phyloP scores from a whole-genome alignment of 2,329 filamentous ascomycete species.

The Colletotrichum magnum region DNA sequence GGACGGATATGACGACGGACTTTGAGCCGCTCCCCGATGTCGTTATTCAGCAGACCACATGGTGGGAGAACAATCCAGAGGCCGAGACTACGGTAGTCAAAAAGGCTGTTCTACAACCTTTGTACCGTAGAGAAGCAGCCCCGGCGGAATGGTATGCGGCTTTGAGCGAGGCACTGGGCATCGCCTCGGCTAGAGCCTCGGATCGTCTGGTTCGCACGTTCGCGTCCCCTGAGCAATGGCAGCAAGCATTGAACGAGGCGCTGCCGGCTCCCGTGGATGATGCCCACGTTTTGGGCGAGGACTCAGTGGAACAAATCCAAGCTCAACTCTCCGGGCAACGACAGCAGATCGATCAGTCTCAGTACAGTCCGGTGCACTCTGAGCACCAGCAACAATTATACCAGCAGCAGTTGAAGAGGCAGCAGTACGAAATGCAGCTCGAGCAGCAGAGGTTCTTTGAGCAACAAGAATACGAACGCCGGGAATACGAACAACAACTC shows the following conservation, averaged over 20 bases:
- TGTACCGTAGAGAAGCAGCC: conserved; percentile 20
- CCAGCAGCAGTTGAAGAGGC: neutral
- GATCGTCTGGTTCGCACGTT: conserved; percentile 28
- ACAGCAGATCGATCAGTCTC: neutral
- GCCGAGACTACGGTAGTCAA: conserved; percentile 7
- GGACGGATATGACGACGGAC: conserved; percentile 24
- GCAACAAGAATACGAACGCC: neutral
- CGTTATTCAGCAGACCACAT: conserved; percentile 18
- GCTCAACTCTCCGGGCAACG: neutral
- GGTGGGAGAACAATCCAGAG: conserved; percentile 34
- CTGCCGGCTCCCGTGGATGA: neutral
- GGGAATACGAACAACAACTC: neutral
- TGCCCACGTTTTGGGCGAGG: neutral
- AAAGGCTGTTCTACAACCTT: conserved; percentile 1
- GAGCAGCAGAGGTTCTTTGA: neutral
- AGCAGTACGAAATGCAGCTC: neutral
- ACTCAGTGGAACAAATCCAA: neutral
- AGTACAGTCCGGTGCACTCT: neutral
- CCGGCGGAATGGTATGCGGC: conserved; percentile 40
- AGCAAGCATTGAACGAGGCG: conserved; percentile 42
- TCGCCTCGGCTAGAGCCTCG: neutral
- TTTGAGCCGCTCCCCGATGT: conserved; percentile 31
- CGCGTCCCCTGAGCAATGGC: conserved; percentile 32
- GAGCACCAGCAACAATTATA: neutral
- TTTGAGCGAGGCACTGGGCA: conserved; percentile 27